Evolutionary conservation across 768 basidiomycete species (phyloP).

Genomic region (Jaapia argillacea): DNA sequence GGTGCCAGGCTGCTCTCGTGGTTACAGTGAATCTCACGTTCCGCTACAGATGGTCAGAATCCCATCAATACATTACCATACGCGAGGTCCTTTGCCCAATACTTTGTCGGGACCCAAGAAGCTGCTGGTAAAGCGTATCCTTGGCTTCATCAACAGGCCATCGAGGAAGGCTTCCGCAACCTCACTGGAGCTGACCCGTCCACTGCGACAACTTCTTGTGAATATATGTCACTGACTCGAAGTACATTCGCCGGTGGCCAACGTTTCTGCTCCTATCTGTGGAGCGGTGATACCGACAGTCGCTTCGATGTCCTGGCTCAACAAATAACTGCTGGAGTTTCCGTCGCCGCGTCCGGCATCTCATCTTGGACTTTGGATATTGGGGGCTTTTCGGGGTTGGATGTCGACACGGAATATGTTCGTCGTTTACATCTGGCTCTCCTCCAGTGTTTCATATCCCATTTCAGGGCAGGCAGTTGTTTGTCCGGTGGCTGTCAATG

Average conservation of each 20-base stretch:
- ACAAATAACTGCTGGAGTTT: constrained; percentile 24
- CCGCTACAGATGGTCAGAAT: too few species aligned
- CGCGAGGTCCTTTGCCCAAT: constrained; percentile 24
- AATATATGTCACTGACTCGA: constrained; percentile 25
- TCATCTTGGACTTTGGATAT: constrained; percentile 28
- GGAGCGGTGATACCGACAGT: constrained; percentile 27
- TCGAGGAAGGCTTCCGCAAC: constrained; percentile 25
- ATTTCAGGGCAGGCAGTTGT: constrained; percentile 21
- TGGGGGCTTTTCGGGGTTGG: constrained; percentile 23
- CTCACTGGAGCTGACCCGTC: constrained; percentile 15
- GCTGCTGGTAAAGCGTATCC: constrained; percentile 26
- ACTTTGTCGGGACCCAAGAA: constrained; percentile 27
- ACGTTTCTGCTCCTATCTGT: constrained; percentile 26
- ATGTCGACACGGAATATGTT: constrained; percentile 20
- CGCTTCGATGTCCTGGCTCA: constrained; percentile 23
- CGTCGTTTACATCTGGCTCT: neutral
- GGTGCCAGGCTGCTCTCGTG: constrained; percentile 2
- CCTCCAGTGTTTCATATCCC: neutral
- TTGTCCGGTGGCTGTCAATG: constrained; percentile 26
- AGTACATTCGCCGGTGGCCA: constrained; percentile 28
- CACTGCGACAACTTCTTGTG: constrained; percentile 14
- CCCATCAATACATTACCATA: constrained; percentile 20
- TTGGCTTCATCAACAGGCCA: constrained; percentile 28
- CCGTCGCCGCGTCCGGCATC: constrained; percentile 25
- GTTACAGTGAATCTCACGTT: too few species aligned